phyloP scores from a whole-genome alignment of 2,329 filamentous ascomycete species.

The Tolypocladium endophyticum region DNA sequence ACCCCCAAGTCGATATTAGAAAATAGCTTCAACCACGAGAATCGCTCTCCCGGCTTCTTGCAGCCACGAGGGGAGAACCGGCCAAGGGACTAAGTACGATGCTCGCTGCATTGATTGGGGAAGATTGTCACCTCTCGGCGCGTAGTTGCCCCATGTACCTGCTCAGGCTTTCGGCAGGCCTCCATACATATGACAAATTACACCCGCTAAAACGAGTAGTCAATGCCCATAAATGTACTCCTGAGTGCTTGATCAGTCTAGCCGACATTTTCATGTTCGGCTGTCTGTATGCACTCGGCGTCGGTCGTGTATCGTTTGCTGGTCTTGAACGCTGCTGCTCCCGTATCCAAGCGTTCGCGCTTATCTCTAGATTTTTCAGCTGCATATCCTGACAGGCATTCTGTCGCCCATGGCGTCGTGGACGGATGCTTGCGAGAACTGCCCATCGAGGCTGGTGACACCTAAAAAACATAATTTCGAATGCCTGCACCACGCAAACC shows the following conservation, averaged over 20 bases:
- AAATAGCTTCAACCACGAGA: background rate
- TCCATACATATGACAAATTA: background rate
- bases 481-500: background rate
- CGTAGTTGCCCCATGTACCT: background rate
- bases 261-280: too few relatives aligned
- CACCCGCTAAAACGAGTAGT: background rate
- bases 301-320: background rate
- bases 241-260: too few relatives aligned
- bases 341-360: background rate
- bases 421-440: background rate
- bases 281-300: too few relatives aligned
- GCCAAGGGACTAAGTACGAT: too few relatives aligned
- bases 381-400: background rate
- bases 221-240: background rate
- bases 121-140: too few relatives aligned
- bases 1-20: background rate
- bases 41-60: background rate
- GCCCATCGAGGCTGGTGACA: background rate
- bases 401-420: too few relatives aligned
- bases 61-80: background rate
- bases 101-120: too few relatives aligned
- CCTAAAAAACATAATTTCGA: too few relatives aligned
- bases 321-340: background rate
- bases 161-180: background rate
- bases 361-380: background rate